Evolutionary conservation across 2,329 filamentous ascomycete genomes (phyloP).

Genomic region (Pestalotiopsis sp.): DNA sequence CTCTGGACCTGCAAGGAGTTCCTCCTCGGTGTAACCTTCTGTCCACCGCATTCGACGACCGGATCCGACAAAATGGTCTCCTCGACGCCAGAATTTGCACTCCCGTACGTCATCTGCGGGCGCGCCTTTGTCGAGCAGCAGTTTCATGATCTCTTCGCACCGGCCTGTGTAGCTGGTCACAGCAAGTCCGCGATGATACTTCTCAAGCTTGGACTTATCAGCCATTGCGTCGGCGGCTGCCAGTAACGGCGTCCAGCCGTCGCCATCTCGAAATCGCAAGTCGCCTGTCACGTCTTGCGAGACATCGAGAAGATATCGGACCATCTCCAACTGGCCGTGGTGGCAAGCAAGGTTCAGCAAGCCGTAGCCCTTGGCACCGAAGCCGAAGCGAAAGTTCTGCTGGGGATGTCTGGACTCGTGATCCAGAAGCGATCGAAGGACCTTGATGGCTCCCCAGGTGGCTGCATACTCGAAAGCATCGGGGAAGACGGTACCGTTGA

Average conservation of each 20-base stretch:
- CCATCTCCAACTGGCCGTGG: background rate
- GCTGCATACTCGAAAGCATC: constrained; percentile 3
- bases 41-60: background rate
- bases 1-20: background rate
- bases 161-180: background rate
- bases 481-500: background rate
- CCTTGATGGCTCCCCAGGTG: background rate
- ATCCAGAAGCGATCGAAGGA: background rate
- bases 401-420: background rate
- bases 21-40: background rate
- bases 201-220: background rate
- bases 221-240: background rate
- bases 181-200: background rate
- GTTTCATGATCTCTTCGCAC: background rate
- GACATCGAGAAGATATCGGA: background rate
- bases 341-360: constrained; percentile 2
- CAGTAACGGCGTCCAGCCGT: constrained; percentile 1
- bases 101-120: background rate
- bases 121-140: background rate
- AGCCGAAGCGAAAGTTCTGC: background rate
- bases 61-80: background rate
- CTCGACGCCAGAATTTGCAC: background rate
- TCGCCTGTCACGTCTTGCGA: background rate
- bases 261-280: background rate
- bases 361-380: background rate